These are phyloP conservation scores for Tylopilus subfusipes DNA, from an alignment of 768 basidiomycete species.

Conservation along the genomic window DNA sequence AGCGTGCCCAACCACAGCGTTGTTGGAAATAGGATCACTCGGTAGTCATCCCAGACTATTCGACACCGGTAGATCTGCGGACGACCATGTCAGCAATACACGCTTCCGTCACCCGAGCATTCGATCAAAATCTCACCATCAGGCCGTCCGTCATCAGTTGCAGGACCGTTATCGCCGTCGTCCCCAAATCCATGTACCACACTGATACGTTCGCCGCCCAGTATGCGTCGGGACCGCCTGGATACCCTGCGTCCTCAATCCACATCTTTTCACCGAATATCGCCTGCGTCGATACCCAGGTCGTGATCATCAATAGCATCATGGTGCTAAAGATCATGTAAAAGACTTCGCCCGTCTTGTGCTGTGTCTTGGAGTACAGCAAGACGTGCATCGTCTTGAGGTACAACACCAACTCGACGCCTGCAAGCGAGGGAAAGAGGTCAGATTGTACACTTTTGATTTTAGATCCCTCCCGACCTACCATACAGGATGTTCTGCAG, in stretches of 20 bases:
- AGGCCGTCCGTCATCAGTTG: conserved; percentile 38
- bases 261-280: conserved; percentile 37
- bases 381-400: conserved; percentile 22
- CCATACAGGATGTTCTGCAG: conserved; percentile 26
- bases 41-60: conserved; percentile 28
- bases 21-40: conserved; percentile 16
- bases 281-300: conserved; percentile 28
- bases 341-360: conserved; percentile 14
- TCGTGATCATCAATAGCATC: conserved; percentile 32
- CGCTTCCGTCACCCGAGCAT: background rate
- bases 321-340: conserved; percentile 25
- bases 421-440: conserved; percentile 2
- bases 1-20: conserved; percentile 24
- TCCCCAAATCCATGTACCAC: conserved; percentile 33
- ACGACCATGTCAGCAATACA: conserved; percentile 5
- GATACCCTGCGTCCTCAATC: conserved; percentile 29
- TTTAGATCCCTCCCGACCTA: too few species aligned
- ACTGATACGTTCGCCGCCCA: conserved; percentile 22
- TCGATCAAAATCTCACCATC: conserved; percentile 29
- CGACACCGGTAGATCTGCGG: conserved; percentile 39
- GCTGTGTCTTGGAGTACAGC: conserved; percentile 1
- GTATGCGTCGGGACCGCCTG: conserved; percentile 37
- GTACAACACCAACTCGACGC: conserved; percentile 25
- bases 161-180: conserved; percentile 26
- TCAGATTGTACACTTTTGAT: background rate